Evolutionary conservation across 306 rosid species (phyloP).

Genomic region (Lathyrus sativus): DNA sequence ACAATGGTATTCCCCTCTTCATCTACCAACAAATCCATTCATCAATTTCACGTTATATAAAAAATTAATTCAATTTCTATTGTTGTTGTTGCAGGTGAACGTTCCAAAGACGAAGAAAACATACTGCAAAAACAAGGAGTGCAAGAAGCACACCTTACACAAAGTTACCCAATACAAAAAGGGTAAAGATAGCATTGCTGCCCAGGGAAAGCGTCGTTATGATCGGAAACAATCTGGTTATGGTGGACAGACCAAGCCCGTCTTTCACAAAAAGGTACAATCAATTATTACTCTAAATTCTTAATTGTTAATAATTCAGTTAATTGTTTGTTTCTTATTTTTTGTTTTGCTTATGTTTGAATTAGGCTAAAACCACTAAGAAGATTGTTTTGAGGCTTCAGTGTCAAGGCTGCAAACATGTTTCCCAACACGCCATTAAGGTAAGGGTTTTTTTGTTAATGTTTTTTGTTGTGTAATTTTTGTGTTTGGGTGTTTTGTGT

Average conservation of each 20-base stretch:
- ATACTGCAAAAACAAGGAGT: conserved; percentile 56
- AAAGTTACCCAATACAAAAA: conserved; percentile 60
- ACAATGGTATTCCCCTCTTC: neutral
- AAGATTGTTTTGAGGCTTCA: conserved; percentile 57
- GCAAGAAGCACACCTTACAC: conserved; percentile 58
- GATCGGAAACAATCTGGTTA: conserved; percentile 59
- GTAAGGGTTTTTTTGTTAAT: neutral
- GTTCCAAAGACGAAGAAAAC: conserved; percentile 61
- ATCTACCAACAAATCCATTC: neutral
- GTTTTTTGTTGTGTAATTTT: neutral
- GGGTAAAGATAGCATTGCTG: conserved; percentile 54
- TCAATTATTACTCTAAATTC: neutral
- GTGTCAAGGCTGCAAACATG: conserved; percentile 58
- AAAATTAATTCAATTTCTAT: neutral
- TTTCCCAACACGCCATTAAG: conserved; percentile 53
- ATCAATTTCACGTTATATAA: neutral
- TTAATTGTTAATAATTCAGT: neutral
- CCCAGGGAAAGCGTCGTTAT: conserved; percentile 58
- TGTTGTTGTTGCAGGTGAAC: conserved; percentile 41
- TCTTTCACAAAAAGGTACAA: conserved; percentile 52
- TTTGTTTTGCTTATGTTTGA: neutral
- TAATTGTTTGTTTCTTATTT: neutral
- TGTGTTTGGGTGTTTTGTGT: neutral
- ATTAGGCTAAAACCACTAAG: conserved; percentile 55
- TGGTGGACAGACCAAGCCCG: conserved; percentile 59